Base-by-base conservation (phyloP, 164 flowering plant species). In the Cinnamomum micranthum region DNA sequence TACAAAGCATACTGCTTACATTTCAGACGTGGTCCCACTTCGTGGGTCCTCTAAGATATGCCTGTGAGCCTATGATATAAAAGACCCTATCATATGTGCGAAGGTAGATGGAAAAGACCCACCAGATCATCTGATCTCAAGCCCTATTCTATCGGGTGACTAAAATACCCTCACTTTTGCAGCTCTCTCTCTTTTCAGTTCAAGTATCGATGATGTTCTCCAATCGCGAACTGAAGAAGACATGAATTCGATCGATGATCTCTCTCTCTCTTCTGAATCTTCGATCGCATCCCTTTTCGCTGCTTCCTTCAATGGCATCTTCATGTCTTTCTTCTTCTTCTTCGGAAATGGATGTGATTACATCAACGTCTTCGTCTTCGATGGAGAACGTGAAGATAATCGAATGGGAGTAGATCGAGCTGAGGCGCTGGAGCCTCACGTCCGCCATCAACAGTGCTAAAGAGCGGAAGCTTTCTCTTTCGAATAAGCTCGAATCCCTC, bases 331-430 rank as follows among this genome's bases (percentile, higher is more conserved):
- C 65, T 31, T n/a, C n/a, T n/a, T 74, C 73, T 50, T 79, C 81
- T 87, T 78, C 81, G 73, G 64, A 76, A 62, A 74, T 72, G 72
- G 71, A 25, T 66, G 5, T 60, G 58, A 59, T 52, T 7, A 31
- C 60, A 70, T 50, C 71, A 1, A 28, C 73, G 25, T 22, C 75
- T 7, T 64, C 63, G 23, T 24, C 66, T 78, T 80, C 71, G 68
- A 50, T 72, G 20, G 86, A 81, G 35, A 25, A 75, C 41, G 79
- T 72, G 50, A 87, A 83, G 68, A 75, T 88, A 4, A 85, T 92
- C 72, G 82, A 91, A 65, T 94, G 98, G 98, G 98, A 91, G 72
- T 97, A 95, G 76, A 86, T 81, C 79, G 89, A 92, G 74, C 93
- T 90, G 9, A 82, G 97, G 20, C 74, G 93, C 20, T 86, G 87